phyloP scores from a whole-genome alignment of 2,329 filamentous ascomycete species.

The Claviceps monticola region DNA sequence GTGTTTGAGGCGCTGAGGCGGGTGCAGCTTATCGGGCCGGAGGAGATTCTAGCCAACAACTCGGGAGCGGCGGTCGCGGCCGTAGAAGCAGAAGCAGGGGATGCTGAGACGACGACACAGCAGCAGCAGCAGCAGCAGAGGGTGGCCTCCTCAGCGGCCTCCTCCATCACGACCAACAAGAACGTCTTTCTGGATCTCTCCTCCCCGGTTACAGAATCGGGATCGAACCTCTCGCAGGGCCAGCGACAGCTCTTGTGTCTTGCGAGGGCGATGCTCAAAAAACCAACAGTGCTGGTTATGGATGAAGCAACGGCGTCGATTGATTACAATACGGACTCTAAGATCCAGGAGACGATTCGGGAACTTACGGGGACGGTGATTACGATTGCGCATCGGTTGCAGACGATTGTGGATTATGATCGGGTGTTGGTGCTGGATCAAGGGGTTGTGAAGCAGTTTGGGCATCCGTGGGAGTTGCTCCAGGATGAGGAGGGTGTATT shows the following conservation, averaged over 20 bases:
- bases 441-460: slow-evolving; percentile 76
- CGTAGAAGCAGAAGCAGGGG: no score
- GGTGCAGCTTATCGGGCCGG: slow-evolving; percentile 68
- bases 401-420: slow-evolving; percentile 97
- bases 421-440: slow-evolving; percentile 92
- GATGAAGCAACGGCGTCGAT: slow-evolving; percentile 97
- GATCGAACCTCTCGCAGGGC: slow-evolving; percentile 87
- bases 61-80: slow-evolving; percentile 9
- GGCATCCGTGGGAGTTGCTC: slow-evolving; percentile 75
- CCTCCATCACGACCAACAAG: slow-evolving; percentile 57
- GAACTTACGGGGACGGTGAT: slow-evolving; percentile 87
- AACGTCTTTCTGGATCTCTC: slow-evolving; percentile 85
- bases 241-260: slow-evolving; percentile 91
- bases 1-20: slow-evolving; percentile 76
- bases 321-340: slow-evolving; percentile 87
- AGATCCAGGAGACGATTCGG: slow-evolving; percentile 94
- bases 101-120: no score
- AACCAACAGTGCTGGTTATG: slow-evolving; percentile 91
- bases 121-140: background rate
- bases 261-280: slow-evolving; percentile 81
- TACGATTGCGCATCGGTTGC: slow-evolving; percentile 88
- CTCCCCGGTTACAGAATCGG: slow-evolving; percentile 76
- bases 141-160: slow-evolving; percentile 10
- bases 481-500: slow-evolving; percentile 53
- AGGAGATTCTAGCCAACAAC: slow-evolving; percentile 25